Evolutionary conservation across 202 grass and related monocot species (phyloP).

Genomic region (Elaeis oleifera): DNA sequence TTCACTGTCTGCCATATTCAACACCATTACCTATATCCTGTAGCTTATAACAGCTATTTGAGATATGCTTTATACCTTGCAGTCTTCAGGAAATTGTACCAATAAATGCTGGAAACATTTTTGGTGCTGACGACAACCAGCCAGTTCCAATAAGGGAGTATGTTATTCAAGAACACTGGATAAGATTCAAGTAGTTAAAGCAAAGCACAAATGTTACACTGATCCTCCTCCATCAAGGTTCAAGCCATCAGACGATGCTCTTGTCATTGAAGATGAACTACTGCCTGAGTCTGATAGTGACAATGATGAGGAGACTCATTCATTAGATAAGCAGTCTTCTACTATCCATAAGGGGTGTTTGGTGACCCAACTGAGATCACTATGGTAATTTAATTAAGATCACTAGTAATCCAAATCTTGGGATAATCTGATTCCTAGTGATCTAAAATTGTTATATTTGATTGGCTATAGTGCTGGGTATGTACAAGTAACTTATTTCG

Average conservation of each 20-base stretch:
- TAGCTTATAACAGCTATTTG: no score
- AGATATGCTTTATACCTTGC: constrained; percentile 3
- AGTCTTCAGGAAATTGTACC: constrained; percentile 98
- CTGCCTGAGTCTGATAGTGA: constrained; percentile 53
- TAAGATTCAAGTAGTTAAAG: constrained; percentile 57
- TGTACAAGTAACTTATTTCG: no score
- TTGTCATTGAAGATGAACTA: constrained; percentile 58
- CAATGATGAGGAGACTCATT: constrained; percentile 47
- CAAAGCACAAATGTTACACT: constrained; percentile 77
- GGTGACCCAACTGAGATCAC: no score
- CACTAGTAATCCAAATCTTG: no score
- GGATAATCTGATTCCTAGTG: no score
- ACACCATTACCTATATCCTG: no score
- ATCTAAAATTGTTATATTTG: no score
- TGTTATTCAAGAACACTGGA: constrained; percentile 76
- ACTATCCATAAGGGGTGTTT: neutral
- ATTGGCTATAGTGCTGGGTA: no score
- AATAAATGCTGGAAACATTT: constrained; percentile 88
- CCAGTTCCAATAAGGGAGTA: constrained; percentile 61
- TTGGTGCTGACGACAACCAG: constrained; percentile 75
- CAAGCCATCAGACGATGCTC: constrained; percentile 54
- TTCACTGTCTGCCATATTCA: no score
- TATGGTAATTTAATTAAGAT: no score
- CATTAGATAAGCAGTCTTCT: constrained; percentile 33
- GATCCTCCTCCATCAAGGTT: constrained; percentile 80